Conservation (phyloP, 192 early-diverging fungal species). For the Mortierella hygrophila region DNA sequence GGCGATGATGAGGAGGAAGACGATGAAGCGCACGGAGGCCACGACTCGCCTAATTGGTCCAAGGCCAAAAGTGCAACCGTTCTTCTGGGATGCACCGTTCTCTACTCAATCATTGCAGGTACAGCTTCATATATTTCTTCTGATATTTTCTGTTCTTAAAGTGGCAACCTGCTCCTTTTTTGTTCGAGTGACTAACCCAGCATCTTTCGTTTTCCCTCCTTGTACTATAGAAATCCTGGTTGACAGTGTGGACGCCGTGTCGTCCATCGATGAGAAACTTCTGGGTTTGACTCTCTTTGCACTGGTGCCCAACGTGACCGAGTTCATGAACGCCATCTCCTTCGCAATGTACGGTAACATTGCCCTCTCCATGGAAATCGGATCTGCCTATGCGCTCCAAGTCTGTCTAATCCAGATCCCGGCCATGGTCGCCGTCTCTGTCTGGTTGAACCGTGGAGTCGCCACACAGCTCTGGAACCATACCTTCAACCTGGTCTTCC, state of each 20-base stretch:
- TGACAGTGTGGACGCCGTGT: constrained; percentile 83
- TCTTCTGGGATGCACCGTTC: constrained; percentile 83
- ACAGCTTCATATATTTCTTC: constrained; percentile 4
- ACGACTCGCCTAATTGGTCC: constrained; percentile 95
- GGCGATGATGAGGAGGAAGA: constrained; percentile 68
- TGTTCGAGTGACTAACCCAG: neutral
- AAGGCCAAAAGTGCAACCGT: constrained; percentile 82
- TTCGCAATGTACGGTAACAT: constrained; percentile 94
- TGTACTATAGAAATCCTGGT: constrained; percentile 83
- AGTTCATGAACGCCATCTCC: constrained; percentile 94
- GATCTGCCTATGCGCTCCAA: constrained; percentile 95
- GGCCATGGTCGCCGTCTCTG: constrained; percentile 88
- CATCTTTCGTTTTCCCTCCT: neutral
- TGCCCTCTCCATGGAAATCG: constrained; percentile 90
- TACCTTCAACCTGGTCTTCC: constrained; percentile 56
- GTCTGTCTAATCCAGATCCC: constrained; percentile 97
- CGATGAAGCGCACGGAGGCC: constrained; percentile 76
- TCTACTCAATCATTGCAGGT: constrained; percentile 88
- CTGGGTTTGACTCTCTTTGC: constrained; percentile 95
- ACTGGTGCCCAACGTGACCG: constrained; percentile 94
- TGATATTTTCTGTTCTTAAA: neutral
- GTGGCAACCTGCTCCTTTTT: neutral
- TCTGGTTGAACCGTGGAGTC: constrained; percentile 59
- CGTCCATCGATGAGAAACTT: constrained; percentile 85
- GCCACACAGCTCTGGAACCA: constrained; percentile 32